phyloP scores from a whole-genome alignment of 2,329 filamentous ascomycete genomes.

The Exserohilum turcica region DNA sequence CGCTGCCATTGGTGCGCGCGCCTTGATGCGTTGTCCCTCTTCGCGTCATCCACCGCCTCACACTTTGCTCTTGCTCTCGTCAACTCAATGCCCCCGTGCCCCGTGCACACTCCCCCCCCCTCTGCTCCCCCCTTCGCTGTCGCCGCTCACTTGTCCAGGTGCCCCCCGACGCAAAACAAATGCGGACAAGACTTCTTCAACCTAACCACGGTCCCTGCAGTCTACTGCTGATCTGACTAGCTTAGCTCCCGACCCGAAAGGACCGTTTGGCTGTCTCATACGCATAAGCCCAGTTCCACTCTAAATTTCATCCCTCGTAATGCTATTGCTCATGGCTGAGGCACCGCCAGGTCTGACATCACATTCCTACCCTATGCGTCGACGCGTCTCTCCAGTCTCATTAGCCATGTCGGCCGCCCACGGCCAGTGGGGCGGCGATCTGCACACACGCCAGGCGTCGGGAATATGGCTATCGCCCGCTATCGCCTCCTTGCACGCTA shows the following conservation, averaged over 20 bases:
- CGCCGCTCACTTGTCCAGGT: slow-evolving; percentile 6
- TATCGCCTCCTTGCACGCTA: not conserved
- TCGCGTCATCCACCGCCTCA: slow-evolving; percentile 29
- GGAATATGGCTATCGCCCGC: not conserved
- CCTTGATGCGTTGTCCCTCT: slow-evolving; percentile 31
- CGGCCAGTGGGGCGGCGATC: not conserved
- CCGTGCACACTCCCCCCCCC: slow-evolving; percentile 3
- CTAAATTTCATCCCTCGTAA: slow-evolving; percentile 6
- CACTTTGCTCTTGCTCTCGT: no score
- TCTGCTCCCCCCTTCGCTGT: not conserved
- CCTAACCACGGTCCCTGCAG: slow-evolving; percentile 12
- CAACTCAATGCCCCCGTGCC: not conserved
- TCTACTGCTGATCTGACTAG: slow-evolving; percentile 15
- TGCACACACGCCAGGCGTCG: not conserved
- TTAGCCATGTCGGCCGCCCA: not conserved
- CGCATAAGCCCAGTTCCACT: slow-evolving; percentile 15
- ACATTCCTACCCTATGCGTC: not conserved
- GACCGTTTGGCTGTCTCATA: slow-evolving; percentile 16
- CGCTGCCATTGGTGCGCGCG: slow-evolving; percentile 20
- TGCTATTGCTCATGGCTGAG: not conserved
- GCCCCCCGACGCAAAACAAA: not conserved
- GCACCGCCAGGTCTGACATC: not conserved
- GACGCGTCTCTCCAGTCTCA: not conserved
- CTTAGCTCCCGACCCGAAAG: slow-evolving; percentile 14
- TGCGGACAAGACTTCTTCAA: slow-evolving; percentile 2